These are phyloP conservation scores for Kwoniella heveanensis DNA, from an alignment of 768 basidiomycete species.

Conservation along the genomic window DNA sequence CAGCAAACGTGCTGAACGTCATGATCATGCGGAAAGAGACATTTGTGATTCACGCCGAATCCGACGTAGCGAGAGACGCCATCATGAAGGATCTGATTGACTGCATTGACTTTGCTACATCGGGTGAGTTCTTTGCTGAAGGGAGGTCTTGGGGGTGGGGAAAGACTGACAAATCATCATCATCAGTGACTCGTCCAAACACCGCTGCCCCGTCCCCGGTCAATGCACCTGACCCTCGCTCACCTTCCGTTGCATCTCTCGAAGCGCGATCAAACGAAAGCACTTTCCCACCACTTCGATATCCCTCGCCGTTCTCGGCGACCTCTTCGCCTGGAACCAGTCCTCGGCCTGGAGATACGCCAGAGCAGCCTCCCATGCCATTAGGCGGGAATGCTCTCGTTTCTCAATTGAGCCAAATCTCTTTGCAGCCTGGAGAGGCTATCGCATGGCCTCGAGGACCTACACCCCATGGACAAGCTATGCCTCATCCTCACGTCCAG, in stretches of 20 bases:
- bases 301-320: constrained; percentile 45
- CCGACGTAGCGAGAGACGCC: constrained; percentile 64
- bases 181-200: constrained; percentile 30
- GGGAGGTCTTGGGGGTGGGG: not conserved
- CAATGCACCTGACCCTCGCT: constrained; percentile 30
- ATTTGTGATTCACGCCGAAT: constrained; percentile 67
- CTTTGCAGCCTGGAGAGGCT: constrained; percentile 42
- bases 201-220: constrained; percentile 33
- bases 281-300: constrained; percentile 40
- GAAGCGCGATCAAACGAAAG: constrained; percentile 36
- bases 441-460: constrained; percentile 33
- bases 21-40: constrained; percentile 87
- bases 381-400: constrained; percentile 38
- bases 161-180: not conserved
- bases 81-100: constrained; percentile 74
- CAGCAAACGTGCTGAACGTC: constrained; percentile 74
- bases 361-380: constrained; percentile 25
- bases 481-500: constrained; percentile 8
- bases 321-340: constrained; percentile 38
- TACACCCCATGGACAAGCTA: constrained; percentile 25
- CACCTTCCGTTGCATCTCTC: constrained; percentile 33
- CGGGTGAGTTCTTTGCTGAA: constrained; percentile 61
- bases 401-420: constrained; percentile 44
- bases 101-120: constrained; percentile 77
- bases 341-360: constrained; percentile 34